Evolutionary conservation across 2,329 filamentous ascomycete species (phyloP), one percentile per base, ranked within the genome.

Genomic region (Basipetospora chlamydospora): DNA sequence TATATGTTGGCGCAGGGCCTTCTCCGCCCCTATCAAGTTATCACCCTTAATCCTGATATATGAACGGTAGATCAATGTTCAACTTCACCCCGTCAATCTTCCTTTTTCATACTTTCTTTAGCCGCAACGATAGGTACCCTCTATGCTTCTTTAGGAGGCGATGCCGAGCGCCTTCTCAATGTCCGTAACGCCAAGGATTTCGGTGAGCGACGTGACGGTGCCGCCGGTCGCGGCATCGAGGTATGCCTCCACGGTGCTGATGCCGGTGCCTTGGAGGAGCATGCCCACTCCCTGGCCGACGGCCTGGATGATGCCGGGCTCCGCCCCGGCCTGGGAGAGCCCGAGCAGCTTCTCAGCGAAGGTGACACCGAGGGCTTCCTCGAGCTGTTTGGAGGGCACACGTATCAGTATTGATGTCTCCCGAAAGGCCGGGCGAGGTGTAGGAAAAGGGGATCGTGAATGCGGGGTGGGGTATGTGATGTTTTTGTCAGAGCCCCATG

Each of bases 341-440:
- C 39, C 42, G 15, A 43, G 42, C 5, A 40, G 28, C 35, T 39
- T 40, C 29, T 40, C 38, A 6, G 42, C 33, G 34, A 42, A 42
- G 12, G 37, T 35, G 17, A 42, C 33, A 9, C 42, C 42, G 3
- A 43, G 32, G 2, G 35, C 29, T n/a, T 40, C 35, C 28, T 43
- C 39, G 20, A 43, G 38, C 42, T 43, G 16, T 9, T 5, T 16
- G 29, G 16, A 4, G 28, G n/a, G n/a, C n/a, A n/a, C n/a, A n/a
- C n/a, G n/a, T 20, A 11, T 18, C 21, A n/a, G 17, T 18, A 7
- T 10, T 12, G 29, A 11, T 16, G 18, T 20, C 29, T 21, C 21
- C n/a, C n/a, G n/a, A n/a, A n/a, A n/a, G n/a, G n/a, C n/a, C n/a
- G n/a, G n/a, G n/a, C n/a, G n/a, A n/a, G n/a, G n/a, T n/a, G n/a